Conservation (phyloP, 2,329 filamentous ascomycete species). For the Raffaelea deltoideospora region DNA sequence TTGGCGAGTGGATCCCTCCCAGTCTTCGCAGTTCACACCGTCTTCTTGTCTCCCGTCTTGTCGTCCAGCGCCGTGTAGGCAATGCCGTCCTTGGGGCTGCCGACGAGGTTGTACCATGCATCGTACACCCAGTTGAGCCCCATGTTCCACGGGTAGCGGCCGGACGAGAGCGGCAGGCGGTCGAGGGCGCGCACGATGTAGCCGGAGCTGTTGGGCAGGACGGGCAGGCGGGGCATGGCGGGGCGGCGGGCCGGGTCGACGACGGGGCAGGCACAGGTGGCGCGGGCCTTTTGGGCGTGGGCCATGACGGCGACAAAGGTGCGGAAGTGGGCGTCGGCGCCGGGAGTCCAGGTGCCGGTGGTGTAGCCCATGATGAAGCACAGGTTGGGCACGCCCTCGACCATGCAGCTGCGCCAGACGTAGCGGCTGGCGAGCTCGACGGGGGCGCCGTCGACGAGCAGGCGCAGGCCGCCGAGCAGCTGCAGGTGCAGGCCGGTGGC, state of each 20-base stretch:
- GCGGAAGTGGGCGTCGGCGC: constrained; percentile 27
- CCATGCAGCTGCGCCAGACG: constrained; percentile 45
- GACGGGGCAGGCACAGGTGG: constrained; percentile 11
- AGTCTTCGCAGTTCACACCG: background rate
- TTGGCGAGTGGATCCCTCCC: too few relatives aligned
- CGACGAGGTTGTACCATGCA: constrained; percentile 13
- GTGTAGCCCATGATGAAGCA: constrained; percentile 44
- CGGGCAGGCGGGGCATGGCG: constrained; percentile 9
- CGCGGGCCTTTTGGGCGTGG: constrained; percentile 6
- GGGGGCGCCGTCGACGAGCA: constrained; percentile 33
- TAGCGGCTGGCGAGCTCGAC: constrained; percentile 29
- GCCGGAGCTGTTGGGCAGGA: constrained; percentile 11
- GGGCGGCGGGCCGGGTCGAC: constrained; percentile 9
- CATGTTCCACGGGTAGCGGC: constrained; percentile 14
- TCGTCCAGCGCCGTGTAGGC: constrained; percentile 5
- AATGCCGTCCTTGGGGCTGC: constrained; percentile 7
- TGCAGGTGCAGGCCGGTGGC: constrained; percentile 46
- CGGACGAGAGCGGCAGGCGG: constrained; percentile 12
- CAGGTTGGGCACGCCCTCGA: constrained; percentile 47
- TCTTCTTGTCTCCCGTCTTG: constrained; percentile 1
- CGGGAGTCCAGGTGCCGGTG: constrained; percentile 46
- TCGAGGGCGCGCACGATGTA: constrained; percentile 13
- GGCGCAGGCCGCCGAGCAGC: constrained; percentile 34
- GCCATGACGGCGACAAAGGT: constrained; percentile 9
- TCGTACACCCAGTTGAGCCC: constrained; percentile 13